phyloP scores from a whole-genome alignment of 768 basidiomycete species.

The Xanthoconium purpureum region DNA sequence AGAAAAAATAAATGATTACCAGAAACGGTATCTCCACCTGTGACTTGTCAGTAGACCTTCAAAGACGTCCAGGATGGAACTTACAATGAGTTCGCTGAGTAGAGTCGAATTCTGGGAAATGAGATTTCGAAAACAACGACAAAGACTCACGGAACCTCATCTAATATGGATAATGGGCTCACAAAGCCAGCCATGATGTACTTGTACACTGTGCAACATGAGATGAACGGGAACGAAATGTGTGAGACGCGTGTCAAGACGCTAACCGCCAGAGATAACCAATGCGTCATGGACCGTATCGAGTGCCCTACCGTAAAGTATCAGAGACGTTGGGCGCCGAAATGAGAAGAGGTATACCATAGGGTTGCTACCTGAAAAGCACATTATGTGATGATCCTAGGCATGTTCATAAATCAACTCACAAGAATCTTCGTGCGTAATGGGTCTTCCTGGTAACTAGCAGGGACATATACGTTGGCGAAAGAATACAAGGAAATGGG shows the following conservation, averaged over 20 bases:
- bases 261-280: constrained; percentile 4
- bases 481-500: background rate
- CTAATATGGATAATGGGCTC: background rate
- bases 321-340: background rate
- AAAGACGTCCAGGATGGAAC: background rate
- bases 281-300: constrained; percentile 9
- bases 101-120: background rate
- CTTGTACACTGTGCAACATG: background rate
- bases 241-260: background rate
- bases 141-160: constrained; percentile 1
- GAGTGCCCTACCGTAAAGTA: background rate
- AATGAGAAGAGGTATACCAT: background rate
- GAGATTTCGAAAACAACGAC: background rate
- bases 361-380: constrained; percentile 3
- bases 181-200: background rate
- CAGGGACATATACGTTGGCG: background rate
- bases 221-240: background rate
- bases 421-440: constrained; percentile 4
- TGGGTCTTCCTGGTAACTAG: background rate
- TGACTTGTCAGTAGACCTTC: background rate
- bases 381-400: background rate
- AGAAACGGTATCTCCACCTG: constrained; percentile 4
- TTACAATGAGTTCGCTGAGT: constrained; percentile 11
- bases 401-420: background rate
- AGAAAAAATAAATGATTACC: background rate